phyloP scores from a whole-genome alignment of 2,329 filamentous ascomycete genomes.

The Didymosphaeria variabile region DNA sequence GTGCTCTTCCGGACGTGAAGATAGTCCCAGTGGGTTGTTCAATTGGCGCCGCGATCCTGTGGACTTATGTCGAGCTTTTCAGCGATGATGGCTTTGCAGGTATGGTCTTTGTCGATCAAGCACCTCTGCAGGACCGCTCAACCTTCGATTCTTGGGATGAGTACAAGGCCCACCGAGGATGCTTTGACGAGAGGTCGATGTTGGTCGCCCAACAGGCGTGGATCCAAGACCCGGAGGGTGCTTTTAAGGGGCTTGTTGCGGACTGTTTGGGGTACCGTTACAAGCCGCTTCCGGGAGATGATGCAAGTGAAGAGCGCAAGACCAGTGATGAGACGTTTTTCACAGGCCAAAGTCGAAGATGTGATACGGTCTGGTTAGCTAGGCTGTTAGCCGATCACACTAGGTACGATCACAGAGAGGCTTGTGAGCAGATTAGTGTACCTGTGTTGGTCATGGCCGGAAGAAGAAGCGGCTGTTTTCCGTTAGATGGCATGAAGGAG shows the following conservation, averaged over 20 bases:
- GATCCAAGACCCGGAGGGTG: slow-evolving; percentile 4
- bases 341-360: slow-evolving; percentile 9
- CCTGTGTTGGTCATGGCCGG: slow-evolving; percentile 13
- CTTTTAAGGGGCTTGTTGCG: slow-evolving; percentile 11
- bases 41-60: slow-evolving; percentile 9
- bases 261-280: slow-evolving; percentile 12
- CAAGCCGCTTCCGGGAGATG: slow-evolving; percentile 6
- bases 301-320: slow-evolving; percentile 7
- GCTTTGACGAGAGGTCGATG: slow-evolving; percentile 9
- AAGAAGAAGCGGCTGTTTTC: slow-evolving; percentile 12
- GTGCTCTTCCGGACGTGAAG: background rate
- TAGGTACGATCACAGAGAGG: slow-evolving; percentile 12
- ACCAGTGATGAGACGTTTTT: slow-evolving; percentile 7
- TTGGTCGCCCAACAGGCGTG: slow-evolving; percentile 5
- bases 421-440: slow-evolving; percentile 7
- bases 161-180: slow-evolving; percentile 10
- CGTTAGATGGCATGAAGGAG: slow-evolving; percentile 9
- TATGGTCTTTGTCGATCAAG: slow-evolving; percentile 14
- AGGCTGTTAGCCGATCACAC: slow-evolving; percentile 11
- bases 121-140: slow-evolving; percentile 12
- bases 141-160: slow-evolving; percentile 10
- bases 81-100: slow-evolving; percentile 7
- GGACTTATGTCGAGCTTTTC: slow-evolving; percentile 12
- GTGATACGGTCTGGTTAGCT: slow-evolving; percentile 6
- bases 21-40: slow-evolving; percentile 9